These are phyloP conservation scores for Coemansia sp. DNA, from an alignment of 192 early-diverging fungal genomes.

Conservation along the genomic window DNA sequence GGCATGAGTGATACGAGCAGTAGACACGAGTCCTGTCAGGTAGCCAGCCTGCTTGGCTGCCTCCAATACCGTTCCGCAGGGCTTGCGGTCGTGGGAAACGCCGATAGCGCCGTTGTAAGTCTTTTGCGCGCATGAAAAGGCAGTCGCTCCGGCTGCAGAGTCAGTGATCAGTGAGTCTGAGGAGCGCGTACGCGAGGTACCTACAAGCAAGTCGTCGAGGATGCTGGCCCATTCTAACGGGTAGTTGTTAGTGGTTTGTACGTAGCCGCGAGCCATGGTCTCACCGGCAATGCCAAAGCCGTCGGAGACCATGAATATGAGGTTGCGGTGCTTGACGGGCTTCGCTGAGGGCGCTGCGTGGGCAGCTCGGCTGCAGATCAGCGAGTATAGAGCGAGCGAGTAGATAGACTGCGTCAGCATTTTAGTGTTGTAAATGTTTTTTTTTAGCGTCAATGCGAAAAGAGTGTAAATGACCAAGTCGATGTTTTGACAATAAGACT, in stretches of 20 bases:
- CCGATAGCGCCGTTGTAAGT: slow-evolving; percentile 62
- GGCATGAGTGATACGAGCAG: slow-evolving; percentile 63
- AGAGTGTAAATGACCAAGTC: neutral
- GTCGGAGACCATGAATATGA: slow-evolving; percentile 66
- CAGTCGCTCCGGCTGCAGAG: slow-evolving; percentile 65
- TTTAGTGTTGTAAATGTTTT: neutral
- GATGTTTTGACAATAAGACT: neutral
- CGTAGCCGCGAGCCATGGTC: slow-evolving; percentile 57
- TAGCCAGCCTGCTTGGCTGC: slow-evolving; percentile 58
- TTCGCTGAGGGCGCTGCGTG: neutral
- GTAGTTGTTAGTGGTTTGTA: slow-evolving; percentile 5
- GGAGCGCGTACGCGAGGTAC: slow-evolving; percentile 57
- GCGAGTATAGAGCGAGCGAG: neutral
- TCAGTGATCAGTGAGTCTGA: slow-evolving; percentile 59
- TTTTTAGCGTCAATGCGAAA: neutral
- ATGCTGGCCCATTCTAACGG: slow-evolving; percentile 30
- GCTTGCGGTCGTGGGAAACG: slow-evolving; percentile 35
- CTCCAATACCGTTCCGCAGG: slow-evolving; percentile 64
- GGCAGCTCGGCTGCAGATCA: neutral
- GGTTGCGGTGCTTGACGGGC: slow-evolving; percentile 32
- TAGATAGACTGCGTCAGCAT: neutral
- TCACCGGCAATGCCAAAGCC: slow-evolving; percentile 64
- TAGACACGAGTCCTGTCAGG: slow-evolving; percentile 59
- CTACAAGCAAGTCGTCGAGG: slow-evolving; percentile 57
- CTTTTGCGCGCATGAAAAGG: slow-evolving; percentile 58